Evolutionary conservation across 768 basidiomycete genomes (phyloP), one percentile per base, ranked within the genome.

Genomic region (Hypsizygus marmoreus): DNA sequence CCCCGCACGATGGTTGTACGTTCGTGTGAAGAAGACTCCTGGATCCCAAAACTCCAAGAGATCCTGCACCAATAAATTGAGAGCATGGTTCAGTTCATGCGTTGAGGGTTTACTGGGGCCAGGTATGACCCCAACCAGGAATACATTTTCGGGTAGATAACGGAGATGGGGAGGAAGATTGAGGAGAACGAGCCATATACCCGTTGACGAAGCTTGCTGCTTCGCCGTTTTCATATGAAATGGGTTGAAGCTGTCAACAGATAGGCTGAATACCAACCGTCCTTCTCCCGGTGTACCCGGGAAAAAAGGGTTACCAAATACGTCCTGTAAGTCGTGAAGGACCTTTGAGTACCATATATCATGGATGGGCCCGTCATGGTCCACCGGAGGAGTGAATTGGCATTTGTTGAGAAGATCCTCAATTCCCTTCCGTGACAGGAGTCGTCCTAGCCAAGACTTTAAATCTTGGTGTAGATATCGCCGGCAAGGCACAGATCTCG

Each of bases 21-120:
- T 70, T 29, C 51, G 26, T 4, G 58, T 53, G 30, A 63, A 61
- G 43, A 47, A 61, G 0, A 67, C 46, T 0, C 72, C 66, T 1
- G 38, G 39, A 4, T 49, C 5, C 66, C 69, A 77, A 12, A 63
- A 49, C 0, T 53, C 41, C 0, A 61, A 28, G 0, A 77, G 45
- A 13, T 75, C 63, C 2, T 66, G 38, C 0, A 76, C 61, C 0
- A 77, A 51, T 0, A 66, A 64, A 0, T 26, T n/a, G 0, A 76
- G 43, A 9, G 66, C 62, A 24, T 70, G 64, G 23, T 74, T 72
- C 1, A 71, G 40, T 28, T 74, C 46, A 0, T 58, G 48, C 0
- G 53, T 38, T 0, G 53, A 50, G 0, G 73, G 71, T n/a, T 72
- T 61, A n/a, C n/a, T n/a, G n/a, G n/a, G n/a, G 0, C 73, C 66